phyloP scores from a whole-genome alignment of 2,329 filamentous ascomycete species.

The Clonostachys rhizophaga region DNA sequence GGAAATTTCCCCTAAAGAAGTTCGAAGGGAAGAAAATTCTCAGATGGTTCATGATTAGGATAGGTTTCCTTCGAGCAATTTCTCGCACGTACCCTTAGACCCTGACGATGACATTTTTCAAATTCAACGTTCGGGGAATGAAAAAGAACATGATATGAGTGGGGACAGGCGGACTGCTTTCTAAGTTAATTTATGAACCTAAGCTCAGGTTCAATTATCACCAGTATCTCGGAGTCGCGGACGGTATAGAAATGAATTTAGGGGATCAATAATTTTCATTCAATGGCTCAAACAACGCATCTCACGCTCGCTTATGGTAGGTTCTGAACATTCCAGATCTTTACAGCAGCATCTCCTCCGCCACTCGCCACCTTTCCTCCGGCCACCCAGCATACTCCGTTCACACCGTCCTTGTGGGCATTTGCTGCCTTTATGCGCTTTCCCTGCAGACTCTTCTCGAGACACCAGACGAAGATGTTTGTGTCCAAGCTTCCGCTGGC shows the following conservation, averaged over 20 bases:
- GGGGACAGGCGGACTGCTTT: too few relatives aligned
- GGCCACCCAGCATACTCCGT: slow-evolving; percentile 76
- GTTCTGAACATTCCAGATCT: slow-evolving; percentile 64
- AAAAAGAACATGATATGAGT: too few relatives aligned
- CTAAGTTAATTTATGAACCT: too few relatives aligned
- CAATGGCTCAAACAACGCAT: neutral
- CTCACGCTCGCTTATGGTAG: slow-evolving; percentile 11
- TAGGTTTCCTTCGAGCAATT: neutral
- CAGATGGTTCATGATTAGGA: slow-evolving; percentile 32
- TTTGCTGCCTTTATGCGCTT: slow-evolving; percentile 80
- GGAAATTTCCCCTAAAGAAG: slow-evolving; percentile 24
- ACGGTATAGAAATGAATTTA: slow-evolving; percentile 2
- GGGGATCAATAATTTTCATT: slow-evolving; percentile 10
- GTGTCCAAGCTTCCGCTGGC: slow-evolving; percentile 87
- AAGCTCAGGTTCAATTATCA: too few relatives aligned
- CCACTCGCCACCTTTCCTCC: slow-evolving; percentile 69
- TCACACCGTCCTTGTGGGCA: slow-evolving; percentile 94
- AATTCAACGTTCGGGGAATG: too few relatives aligned
- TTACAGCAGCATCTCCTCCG: slow-evolving; percentile 85
- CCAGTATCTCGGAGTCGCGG: too few relatives aligned
- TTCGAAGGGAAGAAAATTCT: slow-evolving; percentile 25
- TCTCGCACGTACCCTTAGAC: neutral
- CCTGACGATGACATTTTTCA: too few relatives aligned
- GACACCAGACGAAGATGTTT: slow-evolving; percentile 87
- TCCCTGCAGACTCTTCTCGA: slow-evolving; percentile 72